Conservation (phyloP, 2,329 filamentous ascomycete genomes). For the Talaromyces sp. region DNA sequence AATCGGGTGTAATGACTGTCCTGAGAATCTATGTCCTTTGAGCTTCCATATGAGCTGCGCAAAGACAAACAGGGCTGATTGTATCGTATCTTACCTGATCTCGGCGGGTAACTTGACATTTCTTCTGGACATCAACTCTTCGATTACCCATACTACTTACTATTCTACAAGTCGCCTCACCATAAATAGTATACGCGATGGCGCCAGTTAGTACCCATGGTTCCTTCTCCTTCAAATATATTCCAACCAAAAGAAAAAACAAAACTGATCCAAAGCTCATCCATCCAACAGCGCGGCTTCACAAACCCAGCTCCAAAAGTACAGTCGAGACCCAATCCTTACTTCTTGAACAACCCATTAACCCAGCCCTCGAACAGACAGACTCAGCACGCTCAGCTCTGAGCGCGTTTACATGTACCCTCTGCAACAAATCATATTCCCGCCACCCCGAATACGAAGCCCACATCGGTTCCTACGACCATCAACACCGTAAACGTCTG, state of each 20-base stretch:
- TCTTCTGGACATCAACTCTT: not conserved
- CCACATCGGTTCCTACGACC: slow-evolving; percentile 90
- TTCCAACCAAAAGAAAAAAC: not conserved
- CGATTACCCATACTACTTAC: no score
- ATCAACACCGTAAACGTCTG: slow-evolving; percentile 76
- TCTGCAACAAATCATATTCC: slow-evolving; percentile 91
- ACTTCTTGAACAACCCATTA: not conserved
- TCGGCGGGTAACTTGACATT: not conserved
- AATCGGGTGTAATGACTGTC: no score
- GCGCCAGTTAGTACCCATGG: slow-evolving; percentile 10
- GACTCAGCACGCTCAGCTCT: slow-evolving; percentile 69
- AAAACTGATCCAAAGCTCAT: no score
- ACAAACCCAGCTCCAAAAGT: slow-evolving; percentile 49
- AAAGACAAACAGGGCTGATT: not conserved
- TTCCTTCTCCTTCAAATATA: no score
- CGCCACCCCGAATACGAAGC: slow-evolving; percentile 96
- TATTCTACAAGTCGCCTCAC: not conserved
- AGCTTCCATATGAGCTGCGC: not conserved
- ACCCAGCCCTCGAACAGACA: slow-evolving; percentile 36
- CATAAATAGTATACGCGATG: not conserved
- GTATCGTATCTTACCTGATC: slow-evolving; percentile 1
- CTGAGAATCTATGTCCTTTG: no score
- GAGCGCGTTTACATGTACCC: slow-evolving; percentile 75
- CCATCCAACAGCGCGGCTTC: slow-evolving; percentile 39
- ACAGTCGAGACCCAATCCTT: not conserved